Conservation (phyloP, 805 yeast genomes). For the Candida ulmi region DNA sequence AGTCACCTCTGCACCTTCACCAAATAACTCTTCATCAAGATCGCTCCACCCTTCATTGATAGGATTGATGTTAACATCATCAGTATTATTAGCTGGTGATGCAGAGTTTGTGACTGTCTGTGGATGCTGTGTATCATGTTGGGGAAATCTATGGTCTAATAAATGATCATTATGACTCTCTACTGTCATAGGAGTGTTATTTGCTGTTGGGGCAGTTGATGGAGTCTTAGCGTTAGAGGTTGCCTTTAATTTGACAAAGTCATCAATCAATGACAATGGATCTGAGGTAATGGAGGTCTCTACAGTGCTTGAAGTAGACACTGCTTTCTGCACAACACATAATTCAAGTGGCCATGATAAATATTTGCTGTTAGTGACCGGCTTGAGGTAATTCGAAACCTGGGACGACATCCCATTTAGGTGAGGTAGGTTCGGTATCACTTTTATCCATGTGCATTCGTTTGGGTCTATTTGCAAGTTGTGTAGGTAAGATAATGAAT, state of each 20-base stretch:
- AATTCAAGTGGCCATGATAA: constrained; percentile 71
- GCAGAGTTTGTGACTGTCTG: no score
- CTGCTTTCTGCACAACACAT: constrained; percentile 51
- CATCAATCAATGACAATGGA: constrained; percentile 32
- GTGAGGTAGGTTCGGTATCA: constrained; percentile 64
- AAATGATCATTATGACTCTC: constrained; percentile 3
- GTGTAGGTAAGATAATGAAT: constrained; percentile 33
- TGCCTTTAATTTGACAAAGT: constrained; percentile 32
- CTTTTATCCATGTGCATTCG: constrained; percentile 49
- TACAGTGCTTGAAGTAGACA: neutral
- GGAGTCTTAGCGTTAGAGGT: constrained; percentile 34
- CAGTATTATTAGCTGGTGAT: neutral
- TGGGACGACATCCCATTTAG: constrained; percentile 63
- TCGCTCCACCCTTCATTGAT: constrained; percentile 22
- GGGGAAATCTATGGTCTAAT: neutral
- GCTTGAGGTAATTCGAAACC: constrained; percentile 48
- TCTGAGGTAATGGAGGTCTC: constrained; percentile 12
- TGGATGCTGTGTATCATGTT: no score
- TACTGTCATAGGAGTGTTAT: constrained; percentile 19
- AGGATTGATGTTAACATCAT: neutral
- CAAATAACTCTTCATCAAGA: constrained; percentile 27
- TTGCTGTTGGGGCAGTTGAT: constrained; percentile 19
- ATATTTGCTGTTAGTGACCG: constrained; percentile 47
- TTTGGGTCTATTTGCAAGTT: constrained; percentile 15
- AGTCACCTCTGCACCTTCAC: constrained; percentile 23